Evolutionary conservation across 331 rosid genomes (phyloP).

Genomic region (Acacia pycnantha): DNA sequence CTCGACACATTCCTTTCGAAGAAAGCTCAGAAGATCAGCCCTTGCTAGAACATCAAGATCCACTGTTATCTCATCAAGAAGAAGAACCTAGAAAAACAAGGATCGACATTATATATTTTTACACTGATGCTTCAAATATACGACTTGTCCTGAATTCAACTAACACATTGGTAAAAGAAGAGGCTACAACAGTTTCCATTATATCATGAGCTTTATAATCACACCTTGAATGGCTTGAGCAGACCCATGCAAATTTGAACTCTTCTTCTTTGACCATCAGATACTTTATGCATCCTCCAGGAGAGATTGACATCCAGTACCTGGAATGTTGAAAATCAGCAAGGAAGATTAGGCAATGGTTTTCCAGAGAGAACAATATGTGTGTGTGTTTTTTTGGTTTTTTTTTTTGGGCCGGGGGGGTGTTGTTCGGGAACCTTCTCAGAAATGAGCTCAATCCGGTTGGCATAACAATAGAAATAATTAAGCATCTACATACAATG

Average conservation of each 20-base stretch:
- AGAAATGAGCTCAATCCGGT: neutral
- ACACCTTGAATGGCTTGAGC: conserved; percentile 80
- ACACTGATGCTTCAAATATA: neutral
- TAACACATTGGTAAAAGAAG: neutral
- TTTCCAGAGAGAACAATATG: conserved; percentile 4
- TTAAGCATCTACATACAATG: neutral
- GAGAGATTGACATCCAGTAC: conserved; percentile 77
- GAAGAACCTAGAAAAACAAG: conserved; percentile 69
- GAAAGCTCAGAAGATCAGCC: conserved; percentile 79
- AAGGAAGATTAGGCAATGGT: conserved; percentile 6
- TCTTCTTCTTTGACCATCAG: conserved; percentile 96
- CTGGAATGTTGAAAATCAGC: conserved; percentile 40
- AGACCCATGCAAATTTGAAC: conserved; percentile 98
- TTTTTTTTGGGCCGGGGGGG: neutral
- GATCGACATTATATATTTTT: conserved; percentile 8
- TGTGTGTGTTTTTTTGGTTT: neutral
- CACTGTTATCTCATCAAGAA: conserved; percentile 96
- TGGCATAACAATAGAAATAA: neutral
- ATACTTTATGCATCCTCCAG: conserved; percentile 93
- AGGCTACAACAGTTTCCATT: conserved; percentile 1
- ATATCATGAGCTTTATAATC: neutral
- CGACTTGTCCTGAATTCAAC: neutral
- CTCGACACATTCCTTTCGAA: conserved; percentile 85
- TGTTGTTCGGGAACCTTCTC: neutral
- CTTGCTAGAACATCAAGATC: conserved; percentile 97